Evolutionary conservation across 108 stramenopile genomes (phyloP).

Genomic region (Cafeteria roenbergensis): DNA sequence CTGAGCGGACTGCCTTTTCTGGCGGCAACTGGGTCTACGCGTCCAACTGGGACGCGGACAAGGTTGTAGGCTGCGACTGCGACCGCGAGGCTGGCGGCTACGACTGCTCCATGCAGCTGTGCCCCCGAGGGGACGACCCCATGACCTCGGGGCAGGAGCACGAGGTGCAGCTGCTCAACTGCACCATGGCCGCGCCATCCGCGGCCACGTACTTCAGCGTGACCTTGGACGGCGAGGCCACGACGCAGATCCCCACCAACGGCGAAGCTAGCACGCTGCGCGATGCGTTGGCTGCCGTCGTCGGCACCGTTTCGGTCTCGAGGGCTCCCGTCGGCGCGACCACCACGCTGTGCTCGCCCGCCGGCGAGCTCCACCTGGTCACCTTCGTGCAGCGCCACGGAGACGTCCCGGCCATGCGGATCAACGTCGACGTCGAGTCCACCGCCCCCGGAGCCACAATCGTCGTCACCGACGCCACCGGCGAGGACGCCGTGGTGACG

Average conservation of each 20-base stretch:
- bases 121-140: conserved; percentile 33
- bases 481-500: neutral
- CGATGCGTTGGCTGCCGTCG: conserved; percentile 37
- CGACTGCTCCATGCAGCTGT: conserved; percentile 16
- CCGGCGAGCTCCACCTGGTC: neutral
- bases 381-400: neutral
- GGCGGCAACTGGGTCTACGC: neutral
- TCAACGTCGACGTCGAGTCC: neutral
- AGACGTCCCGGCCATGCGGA: neutral
- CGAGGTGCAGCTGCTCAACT: conserved; percentile 41
- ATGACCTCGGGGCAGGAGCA: conserved; percentile 39
- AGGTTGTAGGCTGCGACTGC: conserved; percentile 28
- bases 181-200: conserved; percentile 34
- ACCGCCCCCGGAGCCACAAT: neutral
- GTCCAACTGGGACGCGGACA: conserved; percentile 30
- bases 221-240: conserved; percentile 34
- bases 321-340: neutral
- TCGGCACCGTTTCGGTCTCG: conserved; percentile 26
- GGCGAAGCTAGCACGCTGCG: conserved; percentile 30
- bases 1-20: neutral
- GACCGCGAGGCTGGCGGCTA: conserved; percentile 15
- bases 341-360: neutral
- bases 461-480: neutral
- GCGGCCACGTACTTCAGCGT: conserved; percentile 35
- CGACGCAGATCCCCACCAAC: conserved; percentile 12